Evolutionary conservation across 305 asterid genomes (phyloP).

Genomic region (Fraxinus floribunda): DNA sequence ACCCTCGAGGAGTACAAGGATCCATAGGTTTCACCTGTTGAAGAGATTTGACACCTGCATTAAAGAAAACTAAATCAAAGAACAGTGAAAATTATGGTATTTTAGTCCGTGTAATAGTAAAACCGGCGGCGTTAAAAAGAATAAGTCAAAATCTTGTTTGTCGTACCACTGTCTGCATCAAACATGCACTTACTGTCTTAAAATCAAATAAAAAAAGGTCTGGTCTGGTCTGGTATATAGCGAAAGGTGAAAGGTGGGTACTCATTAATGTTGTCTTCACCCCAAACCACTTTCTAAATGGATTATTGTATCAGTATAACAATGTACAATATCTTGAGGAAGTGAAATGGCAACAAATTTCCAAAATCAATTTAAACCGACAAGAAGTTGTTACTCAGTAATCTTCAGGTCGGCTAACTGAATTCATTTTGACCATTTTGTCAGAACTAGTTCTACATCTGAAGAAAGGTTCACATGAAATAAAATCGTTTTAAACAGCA

Average conservation of each 20-base stretch:
- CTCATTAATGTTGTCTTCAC: neutral
- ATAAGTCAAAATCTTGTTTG: neutral
- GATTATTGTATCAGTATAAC: neutral
- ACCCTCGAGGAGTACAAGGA: slow-evolving; percentile 96
- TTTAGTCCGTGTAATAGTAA: neutral
- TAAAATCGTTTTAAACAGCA: neutral
- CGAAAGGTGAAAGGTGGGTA: slow-evolving; percentile 5
- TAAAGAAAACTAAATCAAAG: slow-evolving; percentile 18
- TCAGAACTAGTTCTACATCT: neutral
- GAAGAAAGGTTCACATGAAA: neutral
- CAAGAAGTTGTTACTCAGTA: neutral
- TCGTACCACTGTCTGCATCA: neutral
- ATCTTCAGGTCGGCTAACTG: neutral
- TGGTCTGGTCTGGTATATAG: neutral
- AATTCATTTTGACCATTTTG: neutral
- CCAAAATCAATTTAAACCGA: neutral
- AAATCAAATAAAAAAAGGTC: neutral
- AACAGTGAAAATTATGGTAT: neutral
- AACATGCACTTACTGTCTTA: neutral
- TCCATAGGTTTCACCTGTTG: slow-evolving; percentile 51
- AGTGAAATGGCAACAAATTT: neutral
- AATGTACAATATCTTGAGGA: neutral
- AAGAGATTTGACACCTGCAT: slow-evolving; percentile 55
- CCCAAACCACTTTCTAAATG: neutral
- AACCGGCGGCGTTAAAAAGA: neutral